Percentiles rank a stretch among this genome's conserved stretches.
phyloP scores from a whole-genome alignment of 1,284 basidiomycete species.

The Cronartium ribicola region DNA sequence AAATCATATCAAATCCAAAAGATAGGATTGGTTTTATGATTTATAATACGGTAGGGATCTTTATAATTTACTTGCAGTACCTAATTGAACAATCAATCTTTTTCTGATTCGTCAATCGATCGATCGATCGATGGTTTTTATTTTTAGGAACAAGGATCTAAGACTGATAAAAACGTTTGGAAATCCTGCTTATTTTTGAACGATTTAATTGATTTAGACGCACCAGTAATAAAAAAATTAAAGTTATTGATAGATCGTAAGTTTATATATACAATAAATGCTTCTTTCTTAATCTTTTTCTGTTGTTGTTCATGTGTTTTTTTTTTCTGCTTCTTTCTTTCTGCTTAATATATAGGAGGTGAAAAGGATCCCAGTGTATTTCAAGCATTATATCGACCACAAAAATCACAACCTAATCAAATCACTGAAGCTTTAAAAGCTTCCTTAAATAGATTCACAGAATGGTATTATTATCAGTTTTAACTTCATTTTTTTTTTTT shows the following conservation, averaged over 20 bases:
- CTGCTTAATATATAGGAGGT: conserved; percentile 10
- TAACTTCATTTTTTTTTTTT: no score
- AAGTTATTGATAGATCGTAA: conserved; percentile 25
- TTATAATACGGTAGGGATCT: conserved; percentile 26
- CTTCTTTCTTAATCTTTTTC: background rate
- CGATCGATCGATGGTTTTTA: background rate
- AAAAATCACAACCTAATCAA: conserved; percentile 3
- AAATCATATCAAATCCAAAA: conserved; percentile 30
- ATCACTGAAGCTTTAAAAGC: conserved; percentile 12
- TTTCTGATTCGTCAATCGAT: background rate
- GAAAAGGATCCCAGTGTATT: conserved; percentile 20
- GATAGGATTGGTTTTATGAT: conserved; percentile 26
- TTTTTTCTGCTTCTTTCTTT: background rate
- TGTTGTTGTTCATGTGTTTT: background rate
- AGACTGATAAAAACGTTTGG: conserved; percentile 10
- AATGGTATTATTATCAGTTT: no score
- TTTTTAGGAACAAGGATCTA: conserved; percentile 22
- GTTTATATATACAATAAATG: background rate
- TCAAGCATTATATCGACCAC: conserved; percentile 15
- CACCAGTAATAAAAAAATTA: conserved; percentile 22
- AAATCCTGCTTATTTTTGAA: conserved; percentile 14
- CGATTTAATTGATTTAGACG: conserved; percentile 13
- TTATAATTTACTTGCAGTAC: background rate
- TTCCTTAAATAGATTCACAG: conserved; percentile 14
- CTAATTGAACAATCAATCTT: background rate